Evolutionary conservation across 2,329 filamentous ascomycete genomes (phyloP).

Genomic region (Aureobasidium sp.): DNA sequence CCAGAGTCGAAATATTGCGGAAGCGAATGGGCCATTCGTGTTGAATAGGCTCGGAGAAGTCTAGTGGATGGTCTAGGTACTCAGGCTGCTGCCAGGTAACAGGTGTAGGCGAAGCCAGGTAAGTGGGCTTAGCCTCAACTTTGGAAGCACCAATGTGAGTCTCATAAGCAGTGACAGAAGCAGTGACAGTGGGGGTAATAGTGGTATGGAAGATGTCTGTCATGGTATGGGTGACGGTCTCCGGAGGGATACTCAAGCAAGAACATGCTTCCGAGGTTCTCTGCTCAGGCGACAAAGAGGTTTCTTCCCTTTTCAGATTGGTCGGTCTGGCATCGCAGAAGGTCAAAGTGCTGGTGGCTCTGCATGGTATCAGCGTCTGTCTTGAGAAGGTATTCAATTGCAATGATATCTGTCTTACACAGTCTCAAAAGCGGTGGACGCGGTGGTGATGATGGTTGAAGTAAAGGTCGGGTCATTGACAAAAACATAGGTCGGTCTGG

Average conservation of each 20-base stretch:
- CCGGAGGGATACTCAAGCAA: background rate
- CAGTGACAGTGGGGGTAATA: background rate
- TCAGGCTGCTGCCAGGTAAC: background rate
- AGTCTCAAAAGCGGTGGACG: background rate
- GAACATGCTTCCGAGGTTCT: background rate
- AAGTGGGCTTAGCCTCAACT: background rate
- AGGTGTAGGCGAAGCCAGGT: background rate
- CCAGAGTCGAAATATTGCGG: background rate
- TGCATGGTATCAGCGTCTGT: background rate
- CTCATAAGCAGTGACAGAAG: background rate
- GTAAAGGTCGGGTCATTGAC: background rate
- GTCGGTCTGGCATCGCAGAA: background rate
- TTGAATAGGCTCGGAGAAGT: background rate
- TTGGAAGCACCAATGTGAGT: background rate
- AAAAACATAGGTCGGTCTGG: background rate
- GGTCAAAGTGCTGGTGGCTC: constrained; percentile 2
- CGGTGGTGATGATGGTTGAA: background rate
- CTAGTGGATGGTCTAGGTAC: background rate
- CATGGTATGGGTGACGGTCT: background rate
- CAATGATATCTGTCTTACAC: background rate
- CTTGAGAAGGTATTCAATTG: too few species aligned
- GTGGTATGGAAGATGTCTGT: background rate
- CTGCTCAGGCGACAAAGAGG: background rate
- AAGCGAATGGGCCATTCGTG: background rate
- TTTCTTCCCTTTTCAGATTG: background rate